These are phyloP conservation scores for Simplicillium sp. DNA, from an alignment of 2,329 filamentous ascomycete species.

Conservation along the genomic window DNA sequence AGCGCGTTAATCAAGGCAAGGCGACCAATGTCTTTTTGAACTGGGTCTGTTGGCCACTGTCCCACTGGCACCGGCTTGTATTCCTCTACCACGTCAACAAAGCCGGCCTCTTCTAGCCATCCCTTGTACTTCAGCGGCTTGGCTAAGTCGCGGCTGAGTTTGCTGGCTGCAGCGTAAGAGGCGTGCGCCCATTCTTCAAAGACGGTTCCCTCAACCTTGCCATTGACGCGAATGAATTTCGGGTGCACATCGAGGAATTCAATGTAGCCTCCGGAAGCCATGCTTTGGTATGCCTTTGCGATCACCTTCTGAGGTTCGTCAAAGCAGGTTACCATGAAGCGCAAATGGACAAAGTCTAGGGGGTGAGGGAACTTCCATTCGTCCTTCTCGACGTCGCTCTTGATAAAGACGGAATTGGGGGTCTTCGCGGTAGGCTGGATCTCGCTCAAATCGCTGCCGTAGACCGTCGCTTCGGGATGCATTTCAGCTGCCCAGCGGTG, in stretches of 20 bases:
- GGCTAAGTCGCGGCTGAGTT: conserved; percentile 16
- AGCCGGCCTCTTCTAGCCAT: conserved; percentile 22
- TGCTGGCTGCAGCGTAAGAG: conserved; percentile 4
- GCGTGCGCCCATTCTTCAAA: conserved; percentile 12
- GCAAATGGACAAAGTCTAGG: conserved; percentile 46
- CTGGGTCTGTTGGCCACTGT: conserved; percentile 15
- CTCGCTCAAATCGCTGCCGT: conserved; percentile 25
- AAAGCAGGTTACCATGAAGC: conserved; percentile 41
- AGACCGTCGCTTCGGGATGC: conserved; percentile 3
- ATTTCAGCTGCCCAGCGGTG: background rate
- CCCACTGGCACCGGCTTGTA: conserved; percentile 17
- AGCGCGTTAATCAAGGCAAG: no score
- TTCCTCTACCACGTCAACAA: conserved; percentile 18
- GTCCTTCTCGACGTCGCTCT: conserved; percentile 4
- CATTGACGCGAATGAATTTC: conserved; percentile 11
- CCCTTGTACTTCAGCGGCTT: conserved; percentile 12
- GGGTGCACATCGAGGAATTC: conserved; percentile 24
- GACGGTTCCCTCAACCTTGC: conserved; percentile 1
- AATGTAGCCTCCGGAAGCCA: conserved; percentile 29
- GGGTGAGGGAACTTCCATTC: conserved; percentile 10
- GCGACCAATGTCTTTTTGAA: no score
- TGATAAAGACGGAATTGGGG: conserved; percentile 4
- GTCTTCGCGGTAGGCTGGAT: conserved; percentile 25
- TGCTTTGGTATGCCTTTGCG: conserved; percentile 29
- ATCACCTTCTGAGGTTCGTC: conserved; percentile 39